phyloP scores from a whole-genome alignment of 2,329 filamentous ascomycete species.

The Sporothrix pallida region DNA sequence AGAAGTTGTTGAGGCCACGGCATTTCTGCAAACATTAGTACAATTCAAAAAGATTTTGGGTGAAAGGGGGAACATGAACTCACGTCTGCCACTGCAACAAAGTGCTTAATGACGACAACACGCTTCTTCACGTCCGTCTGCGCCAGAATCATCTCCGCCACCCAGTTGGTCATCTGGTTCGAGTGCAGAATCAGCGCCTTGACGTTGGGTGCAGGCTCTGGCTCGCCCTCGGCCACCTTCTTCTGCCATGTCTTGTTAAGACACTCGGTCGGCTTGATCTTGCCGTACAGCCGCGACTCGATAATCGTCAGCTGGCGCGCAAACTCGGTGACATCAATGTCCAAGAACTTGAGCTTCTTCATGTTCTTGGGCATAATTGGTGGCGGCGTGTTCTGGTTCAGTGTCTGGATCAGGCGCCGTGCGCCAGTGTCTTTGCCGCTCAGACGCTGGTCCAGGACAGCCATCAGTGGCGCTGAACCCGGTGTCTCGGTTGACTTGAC shows the following conservation, averaged over 20 bases:
- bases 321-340: conserved; percentile 95
- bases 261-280: conserved; percentile 95
- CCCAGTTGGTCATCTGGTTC: conserved; percentile 99
- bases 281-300: conserved; percentile 90
- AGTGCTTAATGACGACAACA: conserved; percentile 97
- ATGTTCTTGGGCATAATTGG: conserved; percentile 98
- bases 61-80: conserved; percentile 43
- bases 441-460: conserved; percentile 85
- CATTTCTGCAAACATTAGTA: conserved; percentile 74
- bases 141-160: conserved; percentile 96
- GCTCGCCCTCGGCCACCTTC: conserved; percentile 80
- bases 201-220: conserved; percentile 89
- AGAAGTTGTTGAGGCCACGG: conserved; percentile 91
- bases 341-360: conserved; percentile 98
- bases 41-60: background rate
- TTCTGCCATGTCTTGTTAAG: conserved; percentile 99
- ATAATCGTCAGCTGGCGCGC: conserved; percentile 97
- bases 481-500: conserved; percentile 94
- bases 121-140: conserved; percentile 95
- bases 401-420: conserved; percentile 84
- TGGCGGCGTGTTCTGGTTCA: conserved; percentile 79
- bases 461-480: conserved; percentile 81
- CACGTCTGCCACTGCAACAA: conserved; percentile 94
- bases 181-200: conserved; percentile 97
- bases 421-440: conserved; percentile 85